phyloP scores from a whole-genome alignment of 1,139 yeast species.

The Scheffersomyces parashehatae region DNA sequence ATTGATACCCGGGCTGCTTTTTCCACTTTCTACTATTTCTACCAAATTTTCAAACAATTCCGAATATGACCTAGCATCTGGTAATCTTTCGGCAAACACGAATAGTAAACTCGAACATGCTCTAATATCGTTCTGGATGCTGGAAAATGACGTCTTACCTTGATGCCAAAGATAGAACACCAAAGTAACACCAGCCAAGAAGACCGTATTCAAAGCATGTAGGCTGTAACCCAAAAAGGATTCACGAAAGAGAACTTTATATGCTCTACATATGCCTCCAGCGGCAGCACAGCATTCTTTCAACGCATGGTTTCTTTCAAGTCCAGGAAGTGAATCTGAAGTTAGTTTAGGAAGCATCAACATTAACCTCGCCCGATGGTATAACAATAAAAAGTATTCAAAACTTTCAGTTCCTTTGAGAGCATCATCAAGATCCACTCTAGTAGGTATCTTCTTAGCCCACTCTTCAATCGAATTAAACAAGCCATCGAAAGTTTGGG shows the following conservation, averaged over 20 bases:
- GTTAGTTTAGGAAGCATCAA: neutral
- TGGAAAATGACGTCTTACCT: neutral
- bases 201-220: neutral
- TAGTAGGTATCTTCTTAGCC: neutral
- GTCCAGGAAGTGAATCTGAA: neutral
- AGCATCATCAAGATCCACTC: neutral
- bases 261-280: neutral
- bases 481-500: neutral
- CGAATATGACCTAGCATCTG: neutral
- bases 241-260: neutral
- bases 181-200: neutral
- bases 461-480: neutral
- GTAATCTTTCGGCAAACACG: neutral
- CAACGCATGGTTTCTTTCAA: neutral
- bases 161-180: neutral
- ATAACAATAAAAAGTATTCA: neutral
- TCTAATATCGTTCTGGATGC: neutral
- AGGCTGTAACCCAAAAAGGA: neutral
- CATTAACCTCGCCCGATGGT: neutral
- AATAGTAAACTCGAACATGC: neutral
- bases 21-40: neutral
- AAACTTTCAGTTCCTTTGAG: neutral
- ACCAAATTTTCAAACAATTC: neutral
- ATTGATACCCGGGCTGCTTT: neutral
- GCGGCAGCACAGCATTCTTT: neutral